Conservation (phyloP, 2,329 filamentous ascomycete species). For the Waltergamsia citrina region DNA sequence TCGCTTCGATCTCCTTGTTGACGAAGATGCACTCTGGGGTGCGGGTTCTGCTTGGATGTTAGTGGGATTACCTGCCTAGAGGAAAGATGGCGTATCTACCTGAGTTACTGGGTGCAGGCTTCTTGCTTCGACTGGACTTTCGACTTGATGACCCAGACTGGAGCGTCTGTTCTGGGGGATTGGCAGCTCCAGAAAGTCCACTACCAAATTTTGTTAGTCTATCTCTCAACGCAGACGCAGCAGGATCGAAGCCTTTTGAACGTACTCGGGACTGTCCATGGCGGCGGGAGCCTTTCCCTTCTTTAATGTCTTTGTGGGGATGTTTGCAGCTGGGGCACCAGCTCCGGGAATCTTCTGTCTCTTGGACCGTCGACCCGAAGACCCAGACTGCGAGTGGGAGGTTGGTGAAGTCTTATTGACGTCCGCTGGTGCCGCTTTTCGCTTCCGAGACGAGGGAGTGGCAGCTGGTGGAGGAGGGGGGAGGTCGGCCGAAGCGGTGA, state of each 20-base stretch:
- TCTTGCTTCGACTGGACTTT: conserved; percentile 66
- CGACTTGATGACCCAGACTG: conserved; percentile 58
- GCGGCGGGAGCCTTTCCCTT: conserved; percentile 51
- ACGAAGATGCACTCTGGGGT: conserved; percentile 21
- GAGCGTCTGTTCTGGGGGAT: conserved; percentile 47
- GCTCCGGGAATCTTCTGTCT: conserved; percentile 56
- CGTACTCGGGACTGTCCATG: conserved; percentile 68
- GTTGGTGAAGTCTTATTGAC: conserved; percentile 33
- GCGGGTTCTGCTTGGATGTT: conserved; percentile 20
- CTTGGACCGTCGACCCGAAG: conserved; percentile 55
- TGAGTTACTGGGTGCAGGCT: conserved; percentile 36
- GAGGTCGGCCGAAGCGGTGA: conserved; percentile 29
- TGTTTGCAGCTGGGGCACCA: conserved; percentile 23
- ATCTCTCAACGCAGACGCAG: not conserved
- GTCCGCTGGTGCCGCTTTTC: conserved; percentile 50
- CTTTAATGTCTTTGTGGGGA: conserved; percentile 39
- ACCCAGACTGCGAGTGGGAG: conserved; percentile 12
- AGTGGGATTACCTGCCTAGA: conserved; percentile 7
- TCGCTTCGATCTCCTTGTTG: conserved; percentile 43
- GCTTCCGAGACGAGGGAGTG: conserved; percentile 53
- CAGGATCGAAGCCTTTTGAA: not conserved
- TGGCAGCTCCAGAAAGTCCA: conserved; percentile 41
- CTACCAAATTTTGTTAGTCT: not conserved
- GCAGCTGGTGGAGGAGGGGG: conserved; percentile 15
- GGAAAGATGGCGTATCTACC: conserved; percentile 10